phyloP scores from a whole-genome alignment of 2,329 filamentous ascomycete genomes.

The Trichothecium sympodiale region DNA sequence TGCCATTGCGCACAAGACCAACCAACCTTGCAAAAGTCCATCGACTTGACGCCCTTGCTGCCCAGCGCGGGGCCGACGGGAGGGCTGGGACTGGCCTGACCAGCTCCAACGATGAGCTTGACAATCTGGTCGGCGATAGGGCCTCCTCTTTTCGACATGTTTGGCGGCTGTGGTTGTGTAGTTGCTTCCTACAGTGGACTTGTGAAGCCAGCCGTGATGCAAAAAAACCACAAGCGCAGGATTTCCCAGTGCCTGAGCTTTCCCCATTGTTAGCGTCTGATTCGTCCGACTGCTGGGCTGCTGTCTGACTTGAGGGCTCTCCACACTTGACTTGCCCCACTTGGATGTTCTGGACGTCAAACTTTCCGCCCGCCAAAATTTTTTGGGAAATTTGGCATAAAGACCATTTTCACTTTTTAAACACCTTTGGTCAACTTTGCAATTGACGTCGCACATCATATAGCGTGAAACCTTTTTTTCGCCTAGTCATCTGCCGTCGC shows the following conservation, averaged over 20 bases:
- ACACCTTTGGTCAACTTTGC: too few relatives aligned
- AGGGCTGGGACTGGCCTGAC: slow-evolving; percentile 87
- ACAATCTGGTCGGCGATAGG: slow-evolving; percentile 60
- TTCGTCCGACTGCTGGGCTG: too few relatives aligned
- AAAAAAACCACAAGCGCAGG: too few relatives aligned
- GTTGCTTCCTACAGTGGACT: slow-evolving; percentile 7
- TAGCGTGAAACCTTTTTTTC: too few relatives aligned
- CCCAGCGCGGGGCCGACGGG: slow-evolving; percentile 93
- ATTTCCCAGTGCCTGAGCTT: slow-evolving; percentile 4
- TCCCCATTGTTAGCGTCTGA: background rate
- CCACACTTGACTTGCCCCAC: too few relatives aligned
- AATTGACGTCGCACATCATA: too few relatives aligned
- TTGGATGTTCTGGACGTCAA: too few relatives aligned
- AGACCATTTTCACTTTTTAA: too few relatives aligned
- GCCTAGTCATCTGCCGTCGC: too few relatives aligned
- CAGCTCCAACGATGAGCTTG: slow-evolving; percentile 94
- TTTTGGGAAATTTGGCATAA: too few relatives aligned
- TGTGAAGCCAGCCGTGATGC: slow-evolving; percentile 1
- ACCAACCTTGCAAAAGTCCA: slow-evolving; percentile 96
- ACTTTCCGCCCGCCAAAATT: background rate
- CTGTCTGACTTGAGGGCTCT: too few relatives aligned
- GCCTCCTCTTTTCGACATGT: slow-evolving; percentile 41
- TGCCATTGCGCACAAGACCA: background rate
- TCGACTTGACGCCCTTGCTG: slow-evolving; percentile 96
- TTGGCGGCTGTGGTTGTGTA: slow-evolving; percentile 6